These are phyloP conservation scores for Avena insularis DNA, from an alignment of 176 grass and related monocot genomes.

Conservation along the genomic window DNA sequence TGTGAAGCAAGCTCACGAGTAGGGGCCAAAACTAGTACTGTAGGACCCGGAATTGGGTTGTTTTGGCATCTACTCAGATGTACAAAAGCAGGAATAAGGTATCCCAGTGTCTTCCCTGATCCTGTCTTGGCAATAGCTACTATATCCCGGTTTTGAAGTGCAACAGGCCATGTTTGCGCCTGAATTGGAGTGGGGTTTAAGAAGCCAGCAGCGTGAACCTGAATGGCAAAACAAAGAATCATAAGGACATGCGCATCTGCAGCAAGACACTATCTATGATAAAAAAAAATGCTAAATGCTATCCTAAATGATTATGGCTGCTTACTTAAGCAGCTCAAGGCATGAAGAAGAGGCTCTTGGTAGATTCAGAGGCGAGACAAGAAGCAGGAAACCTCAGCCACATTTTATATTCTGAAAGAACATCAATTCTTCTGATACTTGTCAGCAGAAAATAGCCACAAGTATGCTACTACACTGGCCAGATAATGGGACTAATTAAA, in stretches of 20 bases:
- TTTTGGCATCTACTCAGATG: conserved; percentile 80
- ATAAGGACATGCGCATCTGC: conserved; percentile 20
- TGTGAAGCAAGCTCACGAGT: conserved; percentile 94
- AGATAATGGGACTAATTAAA: conserved; percentile 53
- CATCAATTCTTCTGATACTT: conserved; percentile 69
- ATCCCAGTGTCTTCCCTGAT: conserved; percentile 94
- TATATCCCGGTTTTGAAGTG: conserved; percentile 87
- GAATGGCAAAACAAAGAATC: conserved; percentile 41
- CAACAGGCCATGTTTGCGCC: conserved; percentile 97
- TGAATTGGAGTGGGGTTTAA: conserved; percentile 90
- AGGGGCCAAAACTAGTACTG: conserved; percentile 88
- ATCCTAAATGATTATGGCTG: conserved; percentile 79
- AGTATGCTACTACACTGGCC: conserved; percentile 67
- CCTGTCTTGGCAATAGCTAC: conserved; percentile 98
- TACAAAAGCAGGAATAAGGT: conserved; percentile 98
- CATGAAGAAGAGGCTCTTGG: conserved; percentile 66
- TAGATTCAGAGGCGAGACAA: conserved; percentile 86
- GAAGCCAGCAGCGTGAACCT: conserved; percentile 89
- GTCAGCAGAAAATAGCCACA: conserved; percentile 72
- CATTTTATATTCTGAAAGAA: conserved; percentile 77
- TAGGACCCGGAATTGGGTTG: conserved; percentile 84
- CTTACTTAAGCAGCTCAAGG: conserved; percentile 91
- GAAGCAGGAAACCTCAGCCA: conserved; percentile 80
- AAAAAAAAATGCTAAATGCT: conserved; percentile 57
- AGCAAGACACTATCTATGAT: conserved; percentile 14